These are phyloP conservation scores for Microdochium bolleyi DNA, from an alignment of 2,329 filamentous ascomycete species.

Conservation along the genomic window DNA sequence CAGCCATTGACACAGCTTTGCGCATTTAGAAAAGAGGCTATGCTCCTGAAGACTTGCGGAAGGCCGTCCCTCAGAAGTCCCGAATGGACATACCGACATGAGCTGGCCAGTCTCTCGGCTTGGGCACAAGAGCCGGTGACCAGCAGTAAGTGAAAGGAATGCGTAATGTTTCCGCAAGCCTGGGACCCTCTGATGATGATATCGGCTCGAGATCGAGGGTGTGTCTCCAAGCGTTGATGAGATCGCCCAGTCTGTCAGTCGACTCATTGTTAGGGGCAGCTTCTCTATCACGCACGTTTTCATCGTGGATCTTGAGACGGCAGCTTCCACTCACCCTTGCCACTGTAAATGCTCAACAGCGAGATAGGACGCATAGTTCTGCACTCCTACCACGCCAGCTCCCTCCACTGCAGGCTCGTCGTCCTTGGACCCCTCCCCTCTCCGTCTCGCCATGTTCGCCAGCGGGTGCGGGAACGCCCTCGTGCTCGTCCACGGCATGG, in stretches of 20 bases:
- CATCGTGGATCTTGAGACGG: no score
- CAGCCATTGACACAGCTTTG: neutral
- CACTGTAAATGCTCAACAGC: conserved; percentile 82
- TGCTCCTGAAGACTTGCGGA: no score
- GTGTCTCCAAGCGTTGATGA: conserved; percentile 75
- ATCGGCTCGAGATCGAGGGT: conserved; percentile 65
- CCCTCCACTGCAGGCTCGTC: conserved; percentile 40
- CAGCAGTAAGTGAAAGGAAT: conserved; percentile 86
- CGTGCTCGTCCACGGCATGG: conserved; percentile 83
- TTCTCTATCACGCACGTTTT: neutral
- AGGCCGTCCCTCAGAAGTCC: no score
- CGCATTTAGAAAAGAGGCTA: no score
- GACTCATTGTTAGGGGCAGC: neutral
- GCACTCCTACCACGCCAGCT: no score
- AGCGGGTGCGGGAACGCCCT: conserved; percentile 75
- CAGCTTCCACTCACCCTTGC: conserved; percentile 49
- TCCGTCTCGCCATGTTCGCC: conserved; percentile 61
- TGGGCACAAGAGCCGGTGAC: conserved; percentile 73
- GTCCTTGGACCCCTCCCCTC: conserved; percentile 22
- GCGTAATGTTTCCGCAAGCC: conserved; percentile 61
- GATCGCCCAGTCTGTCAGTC: conserved; percentile 53
- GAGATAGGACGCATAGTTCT: conserved; percentile 69
- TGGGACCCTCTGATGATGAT: conserved; percentile 70
- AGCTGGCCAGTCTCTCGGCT: conserved; percentile 66
- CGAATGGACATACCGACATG: conserved; percentile 26